A percentile compares a stretch with the other conserved stretches of the same genome.
These are phyloP conservation scores for Chytriomyces sp. DNA, from an alignment of 192 early-diverging fungal species.

Conservation along the genomic window DNA sequence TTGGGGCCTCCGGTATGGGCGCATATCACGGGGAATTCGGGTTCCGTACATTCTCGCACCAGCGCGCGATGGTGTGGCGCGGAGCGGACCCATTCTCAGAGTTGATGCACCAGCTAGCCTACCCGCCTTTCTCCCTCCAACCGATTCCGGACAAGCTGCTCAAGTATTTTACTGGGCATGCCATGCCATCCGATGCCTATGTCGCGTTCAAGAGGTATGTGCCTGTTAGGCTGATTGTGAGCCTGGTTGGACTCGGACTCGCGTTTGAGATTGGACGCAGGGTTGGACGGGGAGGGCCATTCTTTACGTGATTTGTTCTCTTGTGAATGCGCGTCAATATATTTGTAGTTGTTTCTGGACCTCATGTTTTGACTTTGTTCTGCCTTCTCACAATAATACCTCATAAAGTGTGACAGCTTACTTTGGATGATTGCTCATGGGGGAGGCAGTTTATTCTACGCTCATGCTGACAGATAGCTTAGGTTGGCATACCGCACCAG, in stretches of 20 bases:
- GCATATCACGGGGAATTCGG: slow-evolving; percentile 78
- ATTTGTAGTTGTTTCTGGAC: no score
- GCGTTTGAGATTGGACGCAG: not conserved
- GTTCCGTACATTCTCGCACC: slow-evolving; percentile 44
- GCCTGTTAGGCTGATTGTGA: not conserved
- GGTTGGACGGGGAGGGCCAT: not conserved
- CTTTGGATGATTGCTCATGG: no score
- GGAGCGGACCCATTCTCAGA: not conserved
- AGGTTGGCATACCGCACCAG: no score
- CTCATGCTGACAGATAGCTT: no score
- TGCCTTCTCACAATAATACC: no score
- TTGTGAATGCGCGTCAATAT: no score
- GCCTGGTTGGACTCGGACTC: not conserved
- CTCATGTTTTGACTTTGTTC: no score
- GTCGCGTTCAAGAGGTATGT: not conserved
- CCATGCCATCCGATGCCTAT: not conserved
- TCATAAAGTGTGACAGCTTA: no score
- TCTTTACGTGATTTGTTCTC: no score
- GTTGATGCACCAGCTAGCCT: not conserved
- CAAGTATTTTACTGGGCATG: no score
- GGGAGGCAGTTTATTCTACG: no score
- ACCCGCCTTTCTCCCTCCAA: slow-evolving; percentile 6
- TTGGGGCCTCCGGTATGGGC: slow-evolving; percentile 84
- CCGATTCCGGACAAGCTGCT: no score
- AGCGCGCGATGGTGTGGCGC: slow-evolving; percentile 2